These are phyloP conservation scores for Barnettozyma pratensis DNA, from an alignment of 805 yeast species.

Conservation along the genomic window DNA sequence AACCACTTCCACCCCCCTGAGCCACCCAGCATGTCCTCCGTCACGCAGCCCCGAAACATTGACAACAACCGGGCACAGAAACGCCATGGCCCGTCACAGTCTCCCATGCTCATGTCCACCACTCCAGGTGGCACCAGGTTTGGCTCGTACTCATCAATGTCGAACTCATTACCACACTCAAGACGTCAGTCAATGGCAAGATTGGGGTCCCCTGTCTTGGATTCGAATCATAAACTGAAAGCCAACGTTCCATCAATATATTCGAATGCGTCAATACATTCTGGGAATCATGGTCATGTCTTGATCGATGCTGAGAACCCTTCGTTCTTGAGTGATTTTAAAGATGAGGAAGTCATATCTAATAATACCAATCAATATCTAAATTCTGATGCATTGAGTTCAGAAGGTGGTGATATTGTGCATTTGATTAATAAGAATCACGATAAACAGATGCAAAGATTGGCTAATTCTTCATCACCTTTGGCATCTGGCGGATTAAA, in stretches of 20 bases:
- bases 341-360: constrained; percentile 5
- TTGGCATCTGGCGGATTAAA: constrained; percentile 5
- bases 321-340: constrained; percentile 8
- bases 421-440: constrained; percentile 16
- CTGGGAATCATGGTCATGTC: constrained; percentile 1
- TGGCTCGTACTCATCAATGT: not conserved
- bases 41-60: not conserved
- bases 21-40: not conserved
- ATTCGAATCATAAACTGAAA: not conserved
- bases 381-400: constrained; percentile 13
- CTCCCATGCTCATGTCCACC: not conserved
- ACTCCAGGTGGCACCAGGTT: not conserved
- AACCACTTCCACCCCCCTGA: not conserved
- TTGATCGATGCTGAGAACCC: constrained; percentile 13
- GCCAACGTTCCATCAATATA: not conserved
- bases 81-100: not conserved
- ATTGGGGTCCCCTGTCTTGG: constrained; percentile 6
- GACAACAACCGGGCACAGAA: not conserved
- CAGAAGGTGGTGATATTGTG: constrained; percentile 24
- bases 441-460: not conserved
- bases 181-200: constrained; percentile 11
- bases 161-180: not conserved
- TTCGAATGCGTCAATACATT: not conserved
- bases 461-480: too few species aligned
- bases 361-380: constrained; percentile 9